Percentiles rank a stretch among this genome's conserved stretches.
phyloP scores from a whole-genome alignment of 306 rosid genomes.

The Echinosophora koreensis region DNA sequence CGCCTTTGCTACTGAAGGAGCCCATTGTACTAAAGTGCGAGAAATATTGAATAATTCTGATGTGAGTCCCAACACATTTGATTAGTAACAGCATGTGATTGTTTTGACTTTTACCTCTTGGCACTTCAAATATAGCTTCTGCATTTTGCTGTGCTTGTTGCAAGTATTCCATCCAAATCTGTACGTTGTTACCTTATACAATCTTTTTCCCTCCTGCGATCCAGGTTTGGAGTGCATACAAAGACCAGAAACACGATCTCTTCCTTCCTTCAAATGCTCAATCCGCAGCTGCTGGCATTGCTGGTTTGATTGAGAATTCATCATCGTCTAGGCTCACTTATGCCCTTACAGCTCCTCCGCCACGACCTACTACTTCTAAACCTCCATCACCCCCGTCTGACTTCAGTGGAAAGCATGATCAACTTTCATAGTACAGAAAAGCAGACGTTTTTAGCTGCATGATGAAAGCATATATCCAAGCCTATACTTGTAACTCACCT shows the following conservation, averaged over 20 bases:
- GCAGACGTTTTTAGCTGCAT: slow-evolving; percentile 38
- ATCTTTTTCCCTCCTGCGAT: slow-evolving; percentile 24
- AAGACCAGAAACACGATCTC: slow-evolving; percentile 97
- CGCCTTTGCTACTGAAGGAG: slow-evolving; percentile 99
- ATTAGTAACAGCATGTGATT: not conserved
- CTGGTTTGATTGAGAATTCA: slow-evolving; percentile 93
- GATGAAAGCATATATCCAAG: slow-evolving; percentile 39
- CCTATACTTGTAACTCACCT: slow-evolving; percentile 50
- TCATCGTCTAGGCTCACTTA: slow-evolving; percentile 85
- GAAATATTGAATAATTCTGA: slow-evolving; percentile 87
- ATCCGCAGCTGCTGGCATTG: slow-evolving; percentile 98
- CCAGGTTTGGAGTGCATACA: slow-evolving; percentile 99
- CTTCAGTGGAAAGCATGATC: slow-evolving; percentile 66
- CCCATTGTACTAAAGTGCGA: slow-evolving; percentile 95
- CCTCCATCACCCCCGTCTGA: slow-evolving; percentile 59
- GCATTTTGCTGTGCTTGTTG: slow-evolving; percentile 23
- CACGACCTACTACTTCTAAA: slow-evolving; percentile 63
- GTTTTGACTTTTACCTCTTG: slow-evolving; percentile 25
- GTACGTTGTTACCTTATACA: slow-evolving; percentile 1
- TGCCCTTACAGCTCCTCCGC: slow-evolving; percentile 88
- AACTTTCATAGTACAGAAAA: slow-evolving; percentile 50
- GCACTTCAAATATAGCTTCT: slow-evolving; percentile 2
- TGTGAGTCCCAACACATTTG: slow-evolving; percentile 60
- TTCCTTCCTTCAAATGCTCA: slow-evolving; percentile 99
- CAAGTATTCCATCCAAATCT: not conserved